These are phyloP conservation scores for Rubia tinctorum DNA, from an alignment of 305 asterid genomes.

Conservation along the genomic window DNA sequence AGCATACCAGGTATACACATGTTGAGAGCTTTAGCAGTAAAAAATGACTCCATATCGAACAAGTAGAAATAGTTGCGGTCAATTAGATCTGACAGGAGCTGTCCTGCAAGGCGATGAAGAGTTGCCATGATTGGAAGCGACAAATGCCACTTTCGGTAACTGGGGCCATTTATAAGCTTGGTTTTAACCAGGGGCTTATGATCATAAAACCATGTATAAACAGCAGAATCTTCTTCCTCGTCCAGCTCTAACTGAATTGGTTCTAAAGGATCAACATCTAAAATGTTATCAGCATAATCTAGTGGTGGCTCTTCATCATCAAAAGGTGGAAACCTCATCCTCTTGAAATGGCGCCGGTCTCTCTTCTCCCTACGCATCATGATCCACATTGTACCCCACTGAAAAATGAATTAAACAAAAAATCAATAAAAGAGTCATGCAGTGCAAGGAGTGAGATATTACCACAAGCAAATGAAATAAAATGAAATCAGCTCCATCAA, in stretches of 20 bases:
- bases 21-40: constrained; percentile 98
- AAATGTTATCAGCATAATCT: constrained; percentile 95
- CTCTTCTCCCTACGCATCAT: constrained; percentile 99
- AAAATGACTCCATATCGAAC: constrained; percentile 99
- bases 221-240: constrained; percentile 99
- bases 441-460: not conserved
- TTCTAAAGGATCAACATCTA: constrained; percentile 98
- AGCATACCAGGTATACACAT: constrained; percentile 98
- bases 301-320: constrained; percentile 99
- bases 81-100: constrained; percentile 91
- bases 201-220: constrained; percentile 97
- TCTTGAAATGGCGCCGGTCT: constrained; percentile 96
- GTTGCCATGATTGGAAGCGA: constrained; percentile 99
- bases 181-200: constrained; percentile 98
- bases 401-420: constrained; percentile 21
- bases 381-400: constrained; percentile 99
- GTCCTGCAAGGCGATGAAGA: constrained; percentile 98
- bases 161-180: constrained; percentile 96
- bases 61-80: constrained; percentile 96
- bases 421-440: not conserved
- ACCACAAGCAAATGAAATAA: not conserved
- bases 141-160: constrained; percentile 98
- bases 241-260: constrained; percentile 98
- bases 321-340: constrained; percentile 99
- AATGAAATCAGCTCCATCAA: not conserved